These are phyloP conservation scores for Venturia aucupariae DNA, from an alignment of 2,329 filamentous ascomycete species.

Conservation along the genomic window DNA sequence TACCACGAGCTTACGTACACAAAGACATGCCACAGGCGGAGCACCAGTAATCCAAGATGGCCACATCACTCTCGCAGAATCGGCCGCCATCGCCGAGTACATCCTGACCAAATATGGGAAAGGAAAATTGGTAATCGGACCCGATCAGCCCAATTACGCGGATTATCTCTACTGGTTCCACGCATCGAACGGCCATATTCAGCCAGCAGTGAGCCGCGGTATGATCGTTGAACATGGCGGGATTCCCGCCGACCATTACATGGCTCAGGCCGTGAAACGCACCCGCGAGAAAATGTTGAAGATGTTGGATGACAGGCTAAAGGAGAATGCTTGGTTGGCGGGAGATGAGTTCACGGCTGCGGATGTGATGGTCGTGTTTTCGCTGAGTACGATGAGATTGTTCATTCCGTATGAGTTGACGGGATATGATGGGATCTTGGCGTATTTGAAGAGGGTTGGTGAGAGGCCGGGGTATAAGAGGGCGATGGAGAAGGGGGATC, in stretches of 20 bases:
- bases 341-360: slow-evolving; percentile 55
- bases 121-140: slow-evolving; percentile 40
- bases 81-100: slow-evolving; percentile 52
- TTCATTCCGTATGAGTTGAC: slow-evolving; percentile 34
- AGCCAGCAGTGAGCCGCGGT: slow-evolving; percentile 27
- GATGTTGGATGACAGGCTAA: slow-evolving; percentile 43
- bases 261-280: slow-evolving; percentile 24
- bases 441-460: slow-evolving; percentile 22
- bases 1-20: slow-evolving; percentile 22
- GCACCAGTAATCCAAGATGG: slow-evolving; percentile 53
- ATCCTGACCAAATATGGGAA: slow-evolving; percentile 45
- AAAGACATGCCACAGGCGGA: slow-evolving; percentile 37
- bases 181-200: slow-evolving; percentile 38
- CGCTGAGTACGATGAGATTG: slow-evolving; percentile 51
- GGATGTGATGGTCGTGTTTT: slow-evolving; percentile 55
- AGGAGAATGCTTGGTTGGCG: slow-evolving; percentile 44
- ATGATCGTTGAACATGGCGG: slow-evolving; percentile 23
- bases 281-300: slow-evolving; percentile 28
- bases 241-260: slow-evolving; percentile 20
- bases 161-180: slow-evolving; percentile 59
- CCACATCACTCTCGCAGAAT: slow-evolving; percentile 48
- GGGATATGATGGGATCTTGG: slow-evolving; percentile 21
- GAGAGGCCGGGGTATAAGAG: slow-evolving; percentile 22
- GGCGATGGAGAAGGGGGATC: slow-evolving; percentile 27
- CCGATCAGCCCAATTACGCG: slow-evolving; percentile 42